phyloP scores from a whole-genome alignment of 1,139 yeast species.

The Sugiyamaella pinicola region DNA sequence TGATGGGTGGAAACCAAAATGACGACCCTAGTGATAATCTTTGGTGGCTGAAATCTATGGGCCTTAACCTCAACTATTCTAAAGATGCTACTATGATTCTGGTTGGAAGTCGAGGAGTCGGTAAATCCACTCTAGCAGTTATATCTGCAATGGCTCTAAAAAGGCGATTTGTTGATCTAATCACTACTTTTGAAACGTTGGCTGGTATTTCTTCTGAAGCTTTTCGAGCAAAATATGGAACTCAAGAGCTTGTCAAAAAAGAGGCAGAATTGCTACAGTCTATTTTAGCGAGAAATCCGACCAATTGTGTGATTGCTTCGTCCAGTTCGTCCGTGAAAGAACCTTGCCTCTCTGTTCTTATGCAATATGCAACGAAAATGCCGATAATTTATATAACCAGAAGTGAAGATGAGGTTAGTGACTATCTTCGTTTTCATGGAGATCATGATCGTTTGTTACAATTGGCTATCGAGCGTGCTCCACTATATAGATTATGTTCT shows the following conservation, averaged over 20 bases:
- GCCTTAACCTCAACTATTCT: background rate
- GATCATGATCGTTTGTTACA: constrained; percentile 24
- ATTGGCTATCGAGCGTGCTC: constrained; percentile 19
- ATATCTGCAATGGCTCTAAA: constrained; percentile 28
- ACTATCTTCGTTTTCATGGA: constrained; percentile 23
- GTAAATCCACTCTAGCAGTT: constrained; percentile 30
- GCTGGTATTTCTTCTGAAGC: constrained; percentile 23
- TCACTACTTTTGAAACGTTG: constrained; percentile 25
- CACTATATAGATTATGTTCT: constrained; percentile 27
- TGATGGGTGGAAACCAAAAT: constrained; percentile 9
- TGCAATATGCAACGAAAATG: constrained; percentile 15
- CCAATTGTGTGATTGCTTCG: constrained; percentile 27
- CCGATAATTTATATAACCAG: constrained; percentile 30
- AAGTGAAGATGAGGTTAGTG: constrained; percentile 25
- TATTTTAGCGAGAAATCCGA: constrained; percentile 22
- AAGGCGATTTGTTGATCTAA: constrained; percentile 26
- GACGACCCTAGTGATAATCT: constrained; percentile 14
- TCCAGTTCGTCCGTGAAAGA: constrained; percentile 22
- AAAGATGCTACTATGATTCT: constrained; percentile 26
- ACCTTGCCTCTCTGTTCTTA: constrained; percentile 20
- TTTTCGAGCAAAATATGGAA: constrained; percentile 21
- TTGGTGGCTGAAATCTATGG: constrained; percentile 19
- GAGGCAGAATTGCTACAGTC: constrained; percentile 25
- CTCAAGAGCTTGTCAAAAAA: constrained; percentile 14
- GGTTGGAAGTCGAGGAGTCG: constrained; percentile 27